phyloP scores from a whole-genome alignment of 805 yeast species.

The Alloascoidea africana region DNA sequence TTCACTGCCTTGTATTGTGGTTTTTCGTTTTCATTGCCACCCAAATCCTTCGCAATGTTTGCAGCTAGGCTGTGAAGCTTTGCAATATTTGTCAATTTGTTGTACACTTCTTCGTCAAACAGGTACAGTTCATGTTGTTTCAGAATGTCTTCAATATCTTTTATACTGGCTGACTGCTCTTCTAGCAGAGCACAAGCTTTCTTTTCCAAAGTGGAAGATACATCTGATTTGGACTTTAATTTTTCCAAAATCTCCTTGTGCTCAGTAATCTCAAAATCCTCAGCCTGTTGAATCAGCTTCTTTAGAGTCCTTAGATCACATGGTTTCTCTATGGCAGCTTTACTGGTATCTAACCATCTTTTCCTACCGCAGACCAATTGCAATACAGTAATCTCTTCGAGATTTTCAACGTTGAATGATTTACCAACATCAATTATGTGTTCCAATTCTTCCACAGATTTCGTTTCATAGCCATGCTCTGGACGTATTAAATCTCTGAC shows the following conservation, averaged over 20 bases:
- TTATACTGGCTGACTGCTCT: conserved; percentile 4
- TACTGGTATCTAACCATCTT: conserved; percentile 22
- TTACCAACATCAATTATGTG: conserved; percentile 43
- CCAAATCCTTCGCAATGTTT: too few relatives aligned
- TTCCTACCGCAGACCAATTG: conserved; percentile 22
- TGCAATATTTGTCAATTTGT: conserved; percentile 11
- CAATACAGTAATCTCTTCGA: conserved; percentile 30
- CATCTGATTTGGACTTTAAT: conserved; percentile 7
- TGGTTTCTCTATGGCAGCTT: conserved; percentile 9
- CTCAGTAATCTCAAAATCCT: conserved; percentile 10
- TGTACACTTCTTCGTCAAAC: conserved; percentile 8
- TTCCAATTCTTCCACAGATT: conserved; percentile 27
- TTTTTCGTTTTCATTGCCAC: conserved; percentile 18
- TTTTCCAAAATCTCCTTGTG: conserved; percentile 10
- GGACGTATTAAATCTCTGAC: conserved; percentile 22
- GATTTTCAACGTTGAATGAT: conserved; percentile 39
- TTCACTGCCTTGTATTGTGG: conserved; percentile 16
- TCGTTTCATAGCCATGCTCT: conserved; percentile 14
- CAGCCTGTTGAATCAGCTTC: conserved; percentile 14
- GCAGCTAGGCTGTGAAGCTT: too few relatives aligned
- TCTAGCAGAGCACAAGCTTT: conserved; percentile 9
- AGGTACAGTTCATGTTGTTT: conserved; percentile 5
- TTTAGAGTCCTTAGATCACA: conserved; percentile 11
- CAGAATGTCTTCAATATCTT: conserved; percentile 7
- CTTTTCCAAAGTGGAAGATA: conserved; percentile 13